Base-by-base conservation (phyloP, 2,329 filamentous ascomycete genomes). In the Pseudogymnoascus sp. region DNA sequence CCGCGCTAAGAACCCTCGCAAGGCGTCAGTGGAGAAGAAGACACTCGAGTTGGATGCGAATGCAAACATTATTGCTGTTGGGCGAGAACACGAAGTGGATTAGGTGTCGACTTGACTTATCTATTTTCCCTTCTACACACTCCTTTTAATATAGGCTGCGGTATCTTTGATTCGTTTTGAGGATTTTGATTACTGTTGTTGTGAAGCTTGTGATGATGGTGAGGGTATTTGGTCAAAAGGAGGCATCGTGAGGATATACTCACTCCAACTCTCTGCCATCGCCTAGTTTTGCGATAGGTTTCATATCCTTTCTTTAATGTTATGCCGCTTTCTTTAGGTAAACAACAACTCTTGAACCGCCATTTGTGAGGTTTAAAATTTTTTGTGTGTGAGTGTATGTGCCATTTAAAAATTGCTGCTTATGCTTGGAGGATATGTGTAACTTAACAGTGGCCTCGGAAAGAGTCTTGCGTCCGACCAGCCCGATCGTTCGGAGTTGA, bases 1-100 rank as follows among this genome's bases (percentile, higher is more conserved):
- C 68, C 68, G 71, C 1, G 73, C 75, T 12, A 72, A 73, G 62
- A 77, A 76, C 64, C 77, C 77, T 10, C 75, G 77, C 69, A 79
- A 79, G 69, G 74, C 74, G 11, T 80, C 78, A 16, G 69, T 75
- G 4, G 66, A 72, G 65, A 78, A 75, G 68, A 78, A 77, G 69
- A 72, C 72, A 59, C 65, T 80, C 16, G 73, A 70, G 7, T 68
- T 80, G 12, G 69, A 71, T 60, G 43, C 59, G 1, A 61, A 66
- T 60, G 65, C 58, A 7, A 70, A 70, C 41, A 61, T 70, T 62
- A 1, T 49, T 49, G 41, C 21, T 26, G 41, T 49, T 26, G 21
- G 12, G 21, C 41, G 41, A 3, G 21, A 49, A 2, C 8, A 26
- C 6, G 41, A 49, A 26, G 41, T 49, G 41, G 41, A 26, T 49